These are phyloP conservation scores for Saccharum hybrid DNA, from an alignment of 202 grass and related monocot species.

Conservation along the genomic window DNA sequence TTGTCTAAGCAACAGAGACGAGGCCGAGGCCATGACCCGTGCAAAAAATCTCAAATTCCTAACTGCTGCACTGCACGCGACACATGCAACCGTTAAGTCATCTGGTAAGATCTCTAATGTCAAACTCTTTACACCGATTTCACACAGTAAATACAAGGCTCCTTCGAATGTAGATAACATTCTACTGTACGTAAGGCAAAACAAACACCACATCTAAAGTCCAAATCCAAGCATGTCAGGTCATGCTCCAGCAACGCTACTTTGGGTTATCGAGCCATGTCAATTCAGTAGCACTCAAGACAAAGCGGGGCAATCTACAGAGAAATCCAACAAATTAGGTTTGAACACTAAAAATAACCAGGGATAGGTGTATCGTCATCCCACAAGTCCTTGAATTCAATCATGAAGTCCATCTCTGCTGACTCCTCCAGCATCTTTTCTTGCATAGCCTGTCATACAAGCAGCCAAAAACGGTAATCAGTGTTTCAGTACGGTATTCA, in stretches of 20 bases:
- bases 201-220: slow-evolving; percentile 9
- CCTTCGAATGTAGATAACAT: neutral
- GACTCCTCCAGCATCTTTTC: slow-evolving; percentile 62
- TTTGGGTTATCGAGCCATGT: neutral
- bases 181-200: slow-evolving; percentile 42
- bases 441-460: slow-evolving; percentile 53
- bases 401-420: slow-evolving; percentile 65
- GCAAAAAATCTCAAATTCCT: neutral
- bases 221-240: slow-evolving; percentile 28
- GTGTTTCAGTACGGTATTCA: neutral
- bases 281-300: slow-evolving; percentile 14
- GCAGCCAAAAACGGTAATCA: slow-evolving; percentile 20
- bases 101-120: neutral
- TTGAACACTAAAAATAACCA: slow-evolving; percentile 36
- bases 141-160: slow-evolving; percentile 31
- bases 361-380: slow-evolving; percentile 50
- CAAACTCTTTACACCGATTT: slow-evolving; percentile 24
- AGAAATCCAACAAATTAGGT: slow-evolving; percentile 14
- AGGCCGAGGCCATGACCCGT: neutral
- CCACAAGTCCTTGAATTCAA: slow-evolving; percentile 64
- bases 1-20: neutral
- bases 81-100: neutral
- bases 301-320: neutral
- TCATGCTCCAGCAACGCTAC: slow-evolving; percentile 24
- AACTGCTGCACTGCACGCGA: neutral